Evolutionary conservation across 805 yeast species (phyloP).

Genomic region (Saccharomycopsis selenospora): DNA sequence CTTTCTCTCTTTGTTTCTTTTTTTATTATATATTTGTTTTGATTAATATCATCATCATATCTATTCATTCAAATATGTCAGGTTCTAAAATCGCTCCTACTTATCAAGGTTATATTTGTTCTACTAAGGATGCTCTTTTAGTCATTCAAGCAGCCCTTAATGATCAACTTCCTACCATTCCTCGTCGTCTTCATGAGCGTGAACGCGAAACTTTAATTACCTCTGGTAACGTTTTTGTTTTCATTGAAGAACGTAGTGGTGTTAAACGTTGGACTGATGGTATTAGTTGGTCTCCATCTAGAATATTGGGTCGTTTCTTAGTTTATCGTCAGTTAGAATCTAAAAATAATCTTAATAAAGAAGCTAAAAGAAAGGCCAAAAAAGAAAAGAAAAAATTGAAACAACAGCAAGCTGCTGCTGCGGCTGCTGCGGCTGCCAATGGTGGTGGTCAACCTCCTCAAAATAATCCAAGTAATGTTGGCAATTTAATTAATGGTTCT

Average conservation of each 20-base stretch:
- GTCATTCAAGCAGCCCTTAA: constrained; percentile 73
- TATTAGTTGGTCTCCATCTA: constrained; percentile 86
- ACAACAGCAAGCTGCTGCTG: not conserved
- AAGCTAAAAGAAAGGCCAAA: constrained; percentile 36
- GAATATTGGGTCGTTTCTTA: constrained; percentile 78
- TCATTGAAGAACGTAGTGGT: constrained; percentile 73
- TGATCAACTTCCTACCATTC: constrained; percentile 51
- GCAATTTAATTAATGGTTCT: constrained; percentile 14
- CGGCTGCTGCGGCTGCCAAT: not conserved
- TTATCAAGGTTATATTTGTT: constrained; percentile 53
- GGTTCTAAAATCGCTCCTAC: constrained; percentile 16
- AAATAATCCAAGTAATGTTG: not conserved
- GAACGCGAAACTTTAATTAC: constrained; percentile 61
- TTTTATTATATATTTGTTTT: not conserved
- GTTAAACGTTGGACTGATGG: constrained; percentile 97
- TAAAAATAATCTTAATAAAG: constrained; percentile 36
- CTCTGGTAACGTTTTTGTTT: constrained; percentile 79
- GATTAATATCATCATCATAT: not conserved
- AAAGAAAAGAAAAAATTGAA: constrained; percentile 21
- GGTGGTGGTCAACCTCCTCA: not conserved
- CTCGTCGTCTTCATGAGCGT: constrained; percentile 74
- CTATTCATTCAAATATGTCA: not conserved
- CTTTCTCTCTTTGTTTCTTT: no score
- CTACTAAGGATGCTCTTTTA: constrained; percentile 76
- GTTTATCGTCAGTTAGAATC: constrained; percentile 68